A percentile compares a stretch with the other conserved stretches of the same genome.
phyloP scores from a whole-genome alignment of 169 alveolate species.

The Plasmodium chabaudi region DNA sequence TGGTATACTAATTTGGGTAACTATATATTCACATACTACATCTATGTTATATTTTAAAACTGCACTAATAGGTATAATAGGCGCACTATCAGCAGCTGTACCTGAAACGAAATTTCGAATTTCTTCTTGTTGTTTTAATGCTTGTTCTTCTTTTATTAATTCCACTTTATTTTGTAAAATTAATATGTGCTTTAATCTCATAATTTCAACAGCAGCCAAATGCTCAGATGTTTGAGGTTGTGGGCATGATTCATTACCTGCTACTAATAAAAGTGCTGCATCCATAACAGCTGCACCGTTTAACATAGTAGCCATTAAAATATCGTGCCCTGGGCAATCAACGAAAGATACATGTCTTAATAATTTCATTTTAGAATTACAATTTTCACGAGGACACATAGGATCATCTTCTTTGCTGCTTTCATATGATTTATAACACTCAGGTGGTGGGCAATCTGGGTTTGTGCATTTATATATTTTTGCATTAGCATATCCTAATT shows the following conservation, averaged over 20 bases:
- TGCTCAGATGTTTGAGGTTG: constrained; percentile 99
- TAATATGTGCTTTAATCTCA: constrained; percentile 97
- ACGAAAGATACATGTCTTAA: constrained; percentile 98
- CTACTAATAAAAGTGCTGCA: constrained; percentile 97
- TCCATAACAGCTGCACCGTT: constrained; percentile 99
- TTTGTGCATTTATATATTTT: constrained; percentile 97
- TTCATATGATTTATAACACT: constrained; percentile 95
- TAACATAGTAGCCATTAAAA: constrained; percentile 99
- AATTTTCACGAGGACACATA: constrained; percentile 91
- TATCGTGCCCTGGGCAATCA: constrained; percentile 99
- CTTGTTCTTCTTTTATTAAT: constrained; percentile 96
- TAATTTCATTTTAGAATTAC: constrained; percentile 90
- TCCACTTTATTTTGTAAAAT: constrained; percentile 99
- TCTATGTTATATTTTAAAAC: constrained; percentile 97
- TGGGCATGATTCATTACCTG: constrained; percentile 97
- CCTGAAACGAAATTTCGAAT: constrained; percentile 92
- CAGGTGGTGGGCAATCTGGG: constrained; percentile 97
- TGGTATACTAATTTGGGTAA: constrained; percentile 96
- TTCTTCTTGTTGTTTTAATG: constrained; percentile 95
- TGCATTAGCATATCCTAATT: constrained; percentile 99
- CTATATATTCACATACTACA: constrained; percentile 95
- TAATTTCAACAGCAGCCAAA: constrained; percentile 99
- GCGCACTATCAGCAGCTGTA: constrained; percentile 98
- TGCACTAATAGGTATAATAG: constrained; percentile 97
- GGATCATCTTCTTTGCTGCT: constrained; percentile 93